phyloP scores from a whole-genome alignment of 1,284 basidiomycete species.

The Cystobasidium sp. region DNA sequence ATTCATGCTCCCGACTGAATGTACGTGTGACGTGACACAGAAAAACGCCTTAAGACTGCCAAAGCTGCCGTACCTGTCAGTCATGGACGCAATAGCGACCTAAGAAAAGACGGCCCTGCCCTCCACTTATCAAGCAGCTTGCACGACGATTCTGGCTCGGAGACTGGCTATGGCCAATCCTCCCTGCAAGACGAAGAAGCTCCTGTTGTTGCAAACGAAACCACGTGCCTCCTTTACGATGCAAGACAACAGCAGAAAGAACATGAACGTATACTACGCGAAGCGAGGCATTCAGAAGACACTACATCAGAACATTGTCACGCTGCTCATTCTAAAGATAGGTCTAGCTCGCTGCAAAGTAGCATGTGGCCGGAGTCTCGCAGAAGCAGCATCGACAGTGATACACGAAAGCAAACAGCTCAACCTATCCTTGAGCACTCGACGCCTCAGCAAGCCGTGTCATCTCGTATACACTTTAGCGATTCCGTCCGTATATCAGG shows the following conservation, averaged over 20 bases:
- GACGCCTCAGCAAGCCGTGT: background rate
- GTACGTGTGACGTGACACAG: background rate
- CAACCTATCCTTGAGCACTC: background rate
- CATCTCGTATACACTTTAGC: constrained; percentile 27
- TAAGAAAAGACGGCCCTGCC: background rate
- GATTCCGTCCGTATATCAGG: constrained; percentile 29
- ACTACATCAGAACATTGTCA: background rate
- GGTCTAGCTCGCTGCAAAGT: no score
- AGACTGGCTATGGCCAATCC: background rate
- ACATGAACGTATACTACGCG: background rate
- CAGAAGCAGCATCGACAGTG: background rate
- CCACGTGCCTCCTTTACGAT: constrained; percentile 29
- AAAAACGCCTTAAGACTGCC: constrained; percentile 22
- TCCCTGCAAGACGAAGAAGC: background rate
- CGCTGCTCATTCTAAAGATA: background rate
- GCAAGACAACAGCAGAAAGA: constrained; percentile 18
- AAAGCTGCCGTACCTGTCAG: background rate
- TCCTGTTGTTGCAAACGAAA: background rate
- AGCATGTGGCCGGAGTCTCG: background rate
- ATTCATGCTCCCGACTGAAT: background rate
- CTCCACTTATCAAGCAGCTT: background rate
- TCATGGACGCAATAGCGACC: background rate
- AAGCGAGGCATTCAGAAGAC: background rate
- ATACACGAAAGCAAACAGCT: background rate
- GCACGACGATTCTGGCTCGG: background rate